Conservation (phyloP, 768 basidiomycete species). For the Kwoniella dendrophila region DNA sequence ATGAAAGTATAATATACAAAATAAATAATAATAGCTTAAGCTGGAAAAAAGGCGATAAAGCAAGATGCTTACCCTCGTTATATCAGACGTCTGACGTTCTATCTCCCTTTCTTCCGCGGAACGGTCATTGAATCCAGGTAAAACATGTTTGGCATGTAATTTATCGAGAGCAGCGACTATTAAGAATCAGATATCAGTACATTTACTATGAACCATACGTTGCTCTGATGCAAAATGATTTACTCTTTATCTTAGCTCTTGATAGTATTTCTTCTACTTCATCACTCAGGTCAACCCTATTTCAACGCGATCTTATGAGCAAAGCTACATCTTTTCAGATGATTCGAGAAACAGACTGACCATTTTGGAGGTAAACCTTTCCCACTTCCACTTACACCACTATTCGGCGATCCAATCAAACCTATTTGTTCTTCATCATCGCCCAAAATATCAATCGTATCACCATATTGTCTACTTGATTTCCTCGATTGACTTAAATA, state of each 20-base stretch:
- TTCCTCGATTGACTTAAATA: constrained; percentile 23
- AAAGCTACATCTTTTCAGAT: neutral
- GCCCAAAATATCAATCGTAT: constrained; percentile 44
- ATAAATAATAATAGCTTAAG: neutral
- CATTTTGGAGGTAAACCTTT: constrained; percentile 78
- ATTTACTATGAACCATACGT: neutral
- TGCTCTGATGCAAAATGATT: too few relatives aligned
- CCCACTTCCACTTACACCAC: constrained; percentile 59
- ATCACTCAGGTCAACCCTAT: constrained; percentile 89
- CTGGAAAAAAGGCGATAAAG: neutral
- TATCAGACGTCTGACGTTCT: constrained; percentile 76
- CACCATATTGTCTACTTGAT: constrained; percentile 34
- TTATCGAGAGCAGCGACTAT: constrained; percentile 87
- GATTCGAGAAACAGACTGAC: constrained; percentile 58
- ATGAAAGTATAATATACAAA: neutral
- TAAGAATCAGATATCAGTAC: neutral
- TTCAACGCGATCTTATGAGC: neutral
- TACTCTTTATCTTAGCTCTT: constrained; percentile 75
- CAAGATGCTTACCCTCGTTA: constrained; percentile 70
- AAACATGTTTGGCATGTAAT: constrained; percentile 90
- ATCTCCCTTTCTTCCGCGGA: constrained; percentile 92
- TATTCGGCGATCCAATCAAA: constrained; percentile 62
- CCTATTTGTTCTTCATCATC: constrained; percentile 66
- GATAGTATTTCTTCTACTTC: constrained; percentile 79
- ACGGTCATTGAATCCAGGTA: constrained; percentile 96